phyloP scores from a whole-genome alignment of 768 basidiomycete genomes.

The Mycena haematopus region DNA sequence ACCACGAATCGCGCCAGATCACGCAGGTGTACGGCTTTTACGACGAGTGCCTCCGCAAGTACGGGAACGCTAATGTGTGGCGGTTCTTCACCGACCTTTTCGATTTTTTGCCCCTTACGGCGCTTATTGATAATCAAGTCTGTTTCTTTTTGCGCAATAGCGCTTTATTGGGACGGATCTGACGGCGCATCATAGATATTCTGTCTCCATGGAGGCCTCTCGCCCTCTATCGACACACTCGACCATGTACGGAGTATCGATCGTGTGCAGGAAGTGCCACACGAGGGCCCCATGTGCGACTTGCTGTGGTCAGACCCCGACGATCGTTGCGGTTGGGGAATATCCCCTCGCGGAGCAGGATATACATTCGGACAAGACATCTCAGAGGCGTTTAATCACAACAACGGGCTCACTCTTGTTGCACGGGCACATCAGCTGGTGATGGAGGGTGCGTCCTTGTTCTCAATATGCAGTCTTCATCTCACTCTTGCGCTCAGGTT shows the following conservation, averaged over 20 bases:
- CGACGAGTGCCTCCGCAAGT: conserved; percentile 99
- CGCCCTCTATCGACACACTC: conserved; percentile 98
- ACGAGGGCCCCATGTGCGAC: conserved; percentile 99
- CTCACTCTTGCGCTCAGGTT: conserved; percentile 52
- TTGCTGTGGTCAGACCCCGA: conserved; percentile 99
- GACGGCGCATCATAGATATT: conserved; percentile 74
- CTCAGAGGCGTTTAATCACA: conserved; percentile 98
- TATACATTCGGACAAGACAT: conserved; percentile 99
- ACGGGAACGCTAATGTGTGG: conserved; percentile 99
- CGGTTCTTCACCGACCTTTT: conserved; percentile 98
- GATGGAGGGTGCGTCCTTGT: conserved; percentile 82
- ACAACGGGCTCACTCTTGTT: conserved; percentile 95
- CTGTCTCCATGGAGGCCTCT: conserved; percentile 96
- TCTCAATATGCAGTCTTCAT: conserved; percentile 1
- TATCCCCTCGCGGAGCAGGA: conserved; percentile 97
- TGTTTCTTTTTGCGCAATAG: conserved; percentile 45
- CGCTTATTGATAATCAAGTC: conserved; percentile 98
- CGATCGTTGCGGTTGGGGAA: conserved; percentile 99
- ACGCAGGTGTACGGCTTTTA: conserved; percentile 99
- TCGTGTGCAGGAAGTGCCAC: conserved; percentile 98
- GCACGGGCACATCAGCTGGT: conserved; percentile 94
- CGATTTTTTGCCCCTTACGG: conserved; percentile 96
- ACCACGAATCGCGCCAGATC: conserved; percentile 99
- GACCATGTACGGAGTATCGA: conserved; percentile 99
- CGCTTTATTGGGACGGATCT: conserved; percentile 22